phyloP scores from a whole-genome alignment of 306 rosid species.

The Medicago truncatula region MtrunA17r5.0-ANR NC_053043.1:14193001-14193500 shows the following conservation, averaged over 20 bases:
- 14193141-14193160: conserved; percentile 8
- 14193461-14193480: no score
- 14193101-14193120: conserved; percentile 19
- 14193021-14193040: conserved; percentile 97
- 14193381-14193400: no score
- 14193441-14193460: no score
- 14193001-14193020: conserved; percentile 97
- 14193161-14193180: no score
- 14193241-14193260: conserved; percentile 99
- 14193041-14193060: conserved; percentile 95
- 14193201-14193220: neutral
- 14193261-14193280: conserved; percentile 97
- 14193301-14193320: no score
- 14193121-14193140: neutral
- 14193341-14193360: no score
- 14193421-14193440: no score
- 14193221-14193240: conserved; percentile 91
- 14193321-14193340: no score
- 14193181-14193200: no score
- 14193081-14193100: neutral
- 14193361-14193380: no score
- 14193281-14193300: conserved; percentile 93
- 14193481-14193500: no score
- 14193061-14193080: conserved; percentile 56
- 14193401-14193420: no score